Base-by-base conservation (phyloP, 257 asterid species). In the Avicennia marina region DNA sequence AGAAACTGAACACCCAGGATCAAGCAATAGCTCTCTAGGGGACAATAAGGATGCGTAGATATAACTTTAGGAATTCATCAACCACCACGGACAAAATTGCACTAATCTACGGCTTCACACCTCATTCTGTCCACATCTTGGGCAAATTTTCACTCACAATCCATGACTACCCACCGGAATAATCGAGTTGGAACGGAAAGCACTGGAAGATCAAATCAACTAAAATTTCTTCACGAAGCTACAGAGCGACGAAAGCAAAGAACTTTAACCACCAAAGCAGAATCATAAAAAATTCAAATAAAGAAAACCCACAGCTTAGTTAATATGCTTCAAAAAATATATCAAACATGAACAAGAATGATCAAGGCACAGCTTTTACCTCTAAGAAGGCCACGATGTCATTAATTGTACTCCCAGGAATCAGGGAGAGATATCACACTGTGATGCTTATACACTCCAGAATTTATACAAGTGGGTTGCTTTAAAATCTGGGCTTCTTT, bases 401-500 rank as follows among this genome's bases (percentile, higher is more conserved):
- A 73, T 71, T 36, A 40, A 57, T 6, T 66, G 53, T 67, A 51
- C 72, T 58, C 65, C 79, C 79, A 55, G 64, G 71, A 33, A n/a
- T 45, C 42, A 16, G 10, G 77, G 74, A 72, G 53, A 56, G 59
- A 46, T 17, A 13, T 24, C 8, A 29, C 34, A 29, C 34, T 29
- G n/a, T n/a, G n/a, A n/a, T n/a, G n/a, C n/a, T n/a, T n/a, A n/a
- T n/a, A n/a, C n/a, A n/a, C n/a, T n/a, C n/a, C n/a, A n/a, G n/a
- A n/a, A n/a, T n/a, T n/a, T n/a, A n/a, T n/a, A n/a, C n/a, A n/a
- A n/a, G n/a, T n/a, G n/a, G n/a, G n/a, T n/a, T n/a, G n/a, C n/a
- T n/a, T n/a, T n/a, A n/a, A n/a, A n/a, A n/a, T n/a, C n/a, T n/a
- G n/a, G n/a, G n/a, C n/a, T n/a, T n/a, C n/a, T n/a, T n/a, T n/a